Conservation (phyloP, 78 protist genomes). For the Planoprotostelium fungivorum region DNA sequence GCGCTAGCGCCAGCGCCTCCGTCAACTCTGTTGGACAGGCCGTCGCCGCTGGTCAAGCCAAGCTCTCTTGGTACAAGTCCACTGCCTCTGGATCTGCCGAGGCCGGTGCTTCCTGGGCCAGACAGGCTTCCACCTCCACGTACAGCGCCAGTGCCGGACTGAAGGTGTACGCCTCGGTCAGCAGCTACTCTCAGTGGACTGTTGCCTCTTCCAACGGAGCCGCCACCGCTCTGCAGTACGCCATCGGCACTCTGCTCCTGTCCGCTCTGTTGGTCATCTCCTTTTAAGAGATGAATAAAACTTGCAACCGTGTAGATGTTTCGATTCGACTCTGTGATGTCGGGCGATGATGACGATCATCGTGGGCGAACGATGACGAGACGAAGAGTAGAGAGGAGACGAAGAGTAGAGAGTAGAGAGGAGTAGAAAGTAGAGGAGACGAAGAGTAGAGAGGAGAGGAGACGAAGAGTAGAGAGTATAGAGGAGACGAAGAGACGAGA, state of each 20-base stretch:
- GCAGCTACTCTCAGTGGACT: background rate
- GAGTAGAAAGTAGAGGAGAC: background rate
- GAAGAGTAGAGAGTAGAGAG: background rate
- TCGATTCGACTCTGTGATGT: too few relatives aligned
- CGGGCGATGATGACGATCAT: too few relatives aligned
- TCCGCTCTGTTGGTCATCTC: too few relatives aligned
- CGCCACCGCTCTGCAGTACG: too few relatives aligned
- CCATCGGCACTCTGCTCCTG: too few relatives aligned
- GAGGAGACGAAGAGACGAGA: background rate
- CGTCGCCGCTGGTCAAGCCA: background rate
- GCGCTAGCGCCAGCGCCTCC: background rate
- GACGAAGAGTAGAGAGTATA: background rate
- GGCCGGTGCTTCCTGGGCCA: background rate
- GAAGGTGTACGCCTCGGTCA: background rate
- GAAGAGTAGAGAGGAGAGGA: background rate
- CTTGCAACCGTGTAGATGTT: too few relatives aligned
- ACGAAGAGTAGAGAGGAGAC: background rate
- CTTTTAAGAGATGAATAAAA: too few relatives aligned
- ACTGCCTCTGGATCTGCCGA: background rate
- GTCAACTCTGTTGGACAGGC: background rate
- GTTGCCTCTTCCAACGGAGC: too few relatives aligned
- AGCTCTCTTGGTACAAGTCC: background rate
- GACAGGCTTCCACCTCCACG: background rate
- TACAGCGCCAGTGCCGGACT: background rate
- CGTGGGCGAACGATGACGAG: background rate